Evolutionary conservation across 768 basidiomycete species (phyloP).

Genomic region (Tricholoma terreum): DNA sequence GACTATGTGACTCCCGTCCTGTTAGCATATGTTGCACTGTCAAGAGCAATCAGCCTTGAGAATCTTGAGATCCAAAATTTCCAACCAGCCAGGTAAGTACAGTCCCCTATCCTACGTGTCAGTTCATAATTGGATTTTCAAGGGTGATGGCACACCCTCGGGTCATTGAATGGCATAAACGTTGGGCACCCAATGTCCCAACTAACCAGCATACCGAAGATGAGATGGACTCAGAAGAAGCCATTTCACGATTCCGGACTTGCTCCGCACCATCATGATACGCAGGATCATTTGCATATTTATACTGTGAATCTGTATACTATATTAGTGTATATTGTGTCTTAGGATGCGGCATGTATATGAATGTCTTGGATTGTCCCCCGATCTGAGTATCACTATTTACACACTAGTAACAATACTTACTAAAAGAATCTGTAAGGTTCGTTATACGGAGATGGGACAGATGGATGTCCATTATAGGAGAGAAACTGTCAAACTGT

Average conservation of each 20-base stretch:
- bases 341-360: no score
- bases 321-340: background rate
- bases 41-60: slow-evolving; percentile 63
- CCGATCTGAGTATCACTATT: background rate
- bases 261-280: background rate
- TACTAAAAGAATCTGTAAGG: background rate
- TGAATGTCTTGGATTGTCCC: background rate
- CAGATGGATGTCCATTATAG: background rate
- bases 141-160: slow-evolving; percentile 59
- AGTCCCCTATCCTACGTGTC: background rate
- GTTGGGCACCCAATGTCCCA: slow-evolving; percentile 27
- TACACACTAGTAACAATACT: slow-evolving; percentile 1
- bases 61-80: slow-evolving; percentile 63
- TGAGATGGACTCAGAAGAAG: slow-evolving; percentile 24
- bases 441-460: background rate
- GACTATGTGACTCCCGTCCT: background rate
- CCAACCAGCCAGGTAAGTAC: slow-evolving; percentile 49
- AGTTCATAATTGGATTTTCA: background rate
- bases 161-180: slow-evolving; percentile 51
- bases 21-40: slow-evolving; percentile 66
- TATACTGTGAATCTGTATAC: background rate
- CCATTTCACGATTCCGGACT: slow-evolving; percentile 13
- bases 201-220: slow-evolving; percentile 9
- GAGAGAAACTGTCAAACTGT: no score
- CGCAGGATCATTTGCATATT: background rate